Evolutionary conservation across 2,329 filamentous ascomycete species (phyloP).

Genomic region (Falciphora oryzae): DNA sequence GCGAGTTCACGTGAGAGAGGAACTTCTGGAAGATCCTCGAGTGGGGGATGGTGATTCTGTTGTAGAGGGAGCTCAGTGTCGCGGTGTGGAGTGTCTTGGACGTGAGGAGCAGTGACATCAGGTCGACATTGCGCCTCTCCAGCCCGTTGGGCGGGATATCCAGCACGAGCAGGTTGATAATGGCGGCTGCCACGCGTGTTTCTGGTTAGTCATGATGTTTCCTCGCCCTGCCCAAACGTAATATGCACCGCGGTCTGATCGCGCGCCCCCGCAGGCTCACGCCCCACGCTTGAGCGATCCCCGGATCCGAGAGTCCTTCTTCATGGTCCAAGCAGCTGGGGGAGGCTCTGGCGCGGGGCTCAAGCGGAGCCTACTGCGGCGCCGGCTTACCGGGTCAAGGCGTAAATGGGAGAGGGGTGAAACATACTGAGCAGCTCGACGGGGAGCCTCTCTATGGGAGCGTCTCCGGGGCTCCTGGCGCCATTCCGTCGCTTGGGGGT

Average conservation of each 20-base stretch:
- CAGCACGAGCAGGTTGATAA: constrained; percentile 67
- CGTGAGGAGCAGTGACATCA: constrained; percentile 70
- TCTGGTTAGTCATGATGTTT: background rate
- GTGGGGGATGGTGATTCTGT: constrained; percentile 75
- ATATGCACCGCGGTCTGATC: too few relatives aligned
- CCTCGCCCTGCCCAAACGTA: background rate
- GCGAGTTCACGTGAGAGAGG: constrained; percentile 59
- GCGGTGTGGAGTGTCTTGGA: constrained; percentile 68
- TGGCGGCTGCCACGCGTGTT: constrained; percentile 47
- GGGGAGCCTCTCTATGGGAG: constrained; percentile 62
- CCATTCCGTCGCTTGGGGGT: constrained; percentile 16
- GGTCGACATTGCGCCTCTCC: constrained; percentile 69
- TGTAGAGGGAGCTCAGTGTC: constrained; percentile 70
- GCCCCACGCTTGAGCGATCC: too few relatives aligned
- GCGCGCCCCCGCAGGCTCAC: background rate
- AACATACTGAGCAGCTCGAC: constrained; percentile 64
- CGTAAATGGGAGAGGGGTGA: background rate
- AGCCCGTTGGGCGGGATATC: constrained; percentile 72
- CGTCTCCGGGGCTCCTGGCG: constrained; percentile 33
- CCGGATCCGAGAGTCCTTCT: background rate
- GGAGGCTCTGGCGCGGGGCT: too few relatives aligned
- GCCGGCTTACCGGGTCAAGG: background rate
- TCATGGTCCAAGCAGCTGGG: too few relatives aligned
- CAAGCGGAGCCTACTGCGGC: background rate
- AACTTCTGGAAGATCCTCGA: constrained; percentile 81